These are phyloP conservation scores for Hyphopichia khmerensis DNA, from an alignment of 1,139 yeast species.

Conservation along the genomic window DNA sequence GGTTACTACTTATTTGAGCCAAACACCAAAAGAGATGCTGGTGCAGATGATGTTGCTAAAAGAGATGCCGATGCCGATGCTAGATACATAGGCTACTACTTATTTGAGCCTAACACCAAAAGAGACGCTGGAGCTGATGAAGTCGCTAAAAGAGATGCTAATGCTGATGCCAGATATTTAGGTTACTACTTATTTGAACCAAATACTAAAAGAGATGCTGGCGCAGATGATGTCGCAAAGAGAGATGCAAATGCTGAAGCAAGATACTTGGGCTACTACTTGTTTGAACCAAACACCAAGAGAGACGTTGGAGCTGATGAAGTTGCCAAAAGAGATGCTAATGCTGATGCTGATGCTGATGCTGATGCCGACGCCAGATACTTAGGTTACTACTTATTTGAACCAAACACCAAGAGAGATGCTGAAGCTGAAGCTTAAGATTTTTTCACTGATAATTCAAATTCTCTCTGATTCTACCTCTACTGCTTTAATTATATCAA, in stretches of 20 bases:
- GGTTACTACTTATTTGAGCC: no score
- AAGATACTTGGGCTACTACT: conserved; percentile 10
- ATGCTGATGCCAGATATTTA: conserved; percentile 12
- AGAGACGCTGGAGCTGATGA: conserved; percentile 15
- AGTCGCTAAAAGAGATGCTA: conserved; percentile 11
- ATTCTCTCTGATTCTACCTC: no score
- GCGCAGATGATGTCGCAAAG: conserved; percentile 12
- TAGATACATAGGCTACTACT: conserved; percentile 7
- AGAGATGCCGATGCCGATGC: conserved; percentile 8
- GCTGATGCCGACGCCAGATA: conserved; percentile 13
- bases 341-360: conserved; percentile 8
- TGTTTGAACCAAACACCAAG: conserved; percentile 12
- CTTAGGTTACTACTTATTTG: conserved; percentile 5
- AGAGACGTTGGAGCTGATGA: conserved; percentile 11
- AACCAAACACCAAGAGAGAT: conserved; percentile 13
- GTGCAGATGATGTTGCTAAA: conserved; percentile 6
- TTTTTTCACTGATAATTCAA: no score
- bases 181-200: conserved; percentile 6
- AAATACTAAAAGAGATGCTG: conserved; percentile 14
- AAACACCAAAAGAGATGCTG: conserved; percentile 4
- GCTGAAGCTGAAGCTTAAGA: conserved; percentile 10
- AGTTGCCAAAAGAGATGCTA: conserved; percentile 11
- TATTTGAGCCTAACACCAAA: conserved; percentile 10
- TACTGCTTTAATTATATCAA: not conserved
- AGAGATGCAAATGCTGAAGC: conserved; percentile 9